A percentile compares a stretch with the other conserved stretches of the same genome.
phyloP scores from a whole-genome alignment of 2,329 filamentous ascomycete genomes.

The Epichloe glyceriae region DNA sequence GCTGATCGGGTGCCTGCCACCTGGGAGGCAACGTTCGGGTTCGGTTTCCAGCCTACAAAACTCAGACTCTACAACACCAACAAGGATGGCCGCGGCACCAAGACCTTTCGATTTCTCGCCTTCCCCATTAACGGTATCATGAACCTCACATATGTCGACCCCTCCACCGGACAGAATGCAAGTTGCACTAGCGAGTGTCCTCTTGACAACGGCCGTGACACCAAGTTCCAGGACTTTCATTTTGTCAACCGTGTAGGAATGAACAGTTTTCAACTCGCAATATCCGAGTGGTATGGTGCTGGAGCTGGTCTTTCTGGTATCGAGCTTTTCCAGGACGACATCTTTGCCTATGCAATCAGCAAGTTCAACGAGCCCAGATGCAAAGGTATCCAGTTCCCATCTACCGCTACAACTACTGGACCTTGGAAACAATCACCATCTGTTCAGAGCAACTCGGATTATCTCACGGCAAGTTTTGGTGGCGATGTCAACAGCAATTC shows the following conservation, averaged over 20 bases:
- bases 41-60: conserved; percentile 77
- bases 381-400: conserved; percentile 45
- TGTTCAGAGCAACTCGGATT: conserved; percentile 57
- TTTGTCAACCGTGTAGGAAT: conserved; percentile 85
- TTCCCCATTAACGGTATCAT: conserved; percentile 84
- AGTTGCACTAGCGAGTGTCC: conserved; percentile 76
- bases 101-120: conserved; percentile 76
- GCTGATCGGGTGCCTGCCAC: conserved; percentile 61
- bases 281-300: conserved; percentile 74
- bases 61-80: conserved; percentile 81
- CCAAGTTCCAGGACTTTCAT: conserved; percentile 73
- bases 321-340: conserved; percentile 74
- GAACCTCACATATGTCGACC: conserved; percentile 86
- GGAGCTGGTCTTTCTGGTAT: conserved; percentile 80
- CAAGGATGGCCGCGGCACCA: conserved; percentile 70
- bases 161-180: conserved; percentile 49
- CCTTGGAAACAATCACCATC: conserved; percentile 62
- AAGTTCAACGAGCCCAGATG: conserved; percentile 84
- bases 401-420: conserved; percentile 56
- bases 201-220: conserved; percentile 55
- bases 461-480: conserved; percentile 56
- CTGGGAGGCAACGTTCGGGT: conserved; percentile 74
- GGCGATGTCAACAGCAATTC: conserved; percentile 40
- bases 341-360: conserved; percentile 73
- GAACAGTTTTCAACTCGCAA: conserved; percentile 72